Base-by-base conservation (phyloP, 1,284 basidiomycete genomes). In the Rhodotorula sp. region DNA sequence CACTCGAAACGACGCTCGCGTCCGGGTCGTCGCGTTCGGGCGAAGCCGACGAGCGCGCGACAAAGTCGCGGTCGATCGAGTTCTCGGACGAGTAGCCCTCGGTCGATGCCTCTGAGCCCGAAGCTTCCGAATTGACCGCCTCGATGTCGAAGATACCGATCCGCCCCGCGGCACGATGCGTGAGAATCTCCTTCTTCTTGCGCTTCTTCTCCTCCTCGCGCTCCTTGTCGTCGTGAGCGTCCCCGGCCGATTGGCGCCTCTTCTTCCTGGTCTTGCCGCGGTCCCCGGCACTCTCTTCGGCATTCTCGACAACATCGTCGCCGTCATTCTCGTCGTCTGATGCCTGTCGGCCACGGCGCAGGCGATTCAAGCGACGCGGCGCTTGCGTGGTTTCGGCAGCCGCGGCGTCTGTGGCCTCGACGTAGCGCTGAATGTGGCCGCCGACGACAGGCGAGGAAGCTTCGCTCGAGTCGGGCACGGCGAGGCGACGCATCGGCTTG, bases 61-160 rank as follows among this genome's bases (percentile, higher is more conserved):
- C 80, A 61, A 82, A 81, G 34, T 74, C 70, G 42, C 80, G 78
- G 61, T 82, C 81, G 72, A 80, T 80, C 61, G 82, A 82, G 67
- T 79, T 76, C 63, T 81, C 79, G 42, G 79, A 79, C 19, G 78
- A 78, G 70, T 81, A 81, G 44, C 73, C 74, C 67, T 77, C 77
- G 23, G 81, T 79, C 14, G 80, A 69, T 7, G 75, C 74, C 25
- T 70, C 73, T 16, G 56, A 77, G 49, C 45, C 79, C 64, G 56
- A 64, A 3, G 71, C 75, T 8, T 42, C 48, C 45, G 70, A 72
- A 61, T 78, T 78, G 67, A 78, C 57, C 23, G 77, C 77, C 25
- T 74, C 71, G 21, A 67, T 64, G 62, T 78, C 76, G 56, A 78
- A 76, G 58, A 77, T 71, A 50, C 66, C 69, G 50, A 65, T 64